Conservation (phyloP, 2,329 filamentous ascomycete species). For the Fusarium zealandicum region DNA sequence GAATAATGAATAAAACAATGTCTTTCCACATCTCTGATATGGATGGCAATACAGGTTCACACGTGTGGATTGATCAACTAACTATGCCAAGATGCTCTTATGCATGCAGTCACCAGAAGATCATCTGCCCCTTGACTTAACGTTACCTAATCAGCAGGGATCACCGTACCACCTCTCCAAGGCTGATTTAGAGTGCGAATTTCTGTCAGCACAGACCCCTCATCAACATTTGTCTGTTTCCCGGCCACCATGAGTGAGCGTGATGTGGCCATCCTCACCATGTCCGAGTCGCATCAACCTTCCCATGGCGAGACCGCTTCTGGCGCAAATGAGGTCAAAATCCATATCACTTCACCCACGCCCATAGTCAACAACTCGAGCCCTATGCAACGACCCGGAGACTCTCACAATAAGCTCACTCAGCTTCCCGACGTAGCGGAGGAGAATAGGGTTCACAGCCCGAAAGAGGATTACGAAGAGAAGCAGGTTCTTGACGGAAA, state of each 20-base stretch:
- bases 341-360: conserved; percentile 29
- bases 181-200: background rate
- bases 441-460: conserved; percentile 22
- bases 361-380: conserved; percentile 6
- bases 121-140: no score
- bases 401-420: conserved; percentile 21
- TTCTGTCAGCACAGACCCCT: background rate
- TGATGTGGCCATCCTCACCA: background rate
- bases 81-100: no score
- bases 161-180: background rate
- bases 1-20: no score
- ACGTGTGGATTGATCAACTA: no score
- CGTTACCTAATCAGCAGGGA: conserved; percentile 28
- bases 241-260: background rate
- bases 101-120: no score
- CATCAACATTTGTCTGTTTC: conserved; percentile 1
- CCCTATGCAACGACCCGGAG: background rate
- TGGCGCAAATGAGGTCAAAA: conserved; percentile 9
- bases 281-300: background rate
- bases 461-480: background rate
- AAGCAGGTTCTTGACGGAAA: no score
- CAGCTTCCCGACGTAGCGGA: conserved; percentile 13
- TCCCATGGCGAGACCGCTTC: background rate
- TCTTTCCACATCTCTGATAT: no score
- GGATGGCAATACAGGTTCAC: no score